Base-by-base conservation (phyloP, 2,329 filamentous ascomycete species). In the Eutypella sp. region DNA sequence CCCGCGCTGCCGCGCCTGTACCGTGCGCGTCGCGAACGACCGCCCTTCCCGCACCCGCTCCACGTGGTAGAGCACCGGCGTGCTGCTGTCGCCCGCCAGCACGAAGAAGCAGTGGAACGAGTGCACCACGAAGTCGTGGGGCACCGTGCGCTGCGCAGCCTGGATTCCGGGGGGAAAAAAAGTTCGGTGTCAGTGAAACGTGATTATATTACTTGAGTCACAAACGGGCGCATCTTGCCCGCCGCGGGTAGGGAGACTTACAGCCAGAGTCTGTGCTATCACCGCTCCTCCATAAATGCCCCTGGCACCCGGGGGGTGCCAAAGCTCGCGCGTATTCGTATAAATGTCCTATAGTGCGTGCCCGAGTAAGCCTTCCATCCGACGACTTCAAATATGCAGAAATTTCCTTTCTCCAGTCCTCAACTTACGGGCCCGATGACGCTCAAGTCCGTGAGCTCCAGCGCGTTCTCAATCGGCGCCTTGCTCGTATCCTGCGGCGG, bases 41-140 rank as follows among this genome's bases (percentile, higher is more conserved):
- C 85, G 83, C 8, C 93, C 93, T 63, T 95, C 89, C 45, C 93
- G 85, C 40, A 99, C 89, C 43, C 88, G 81, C 72, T 97, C 93
- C 40, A 99, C 93, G 63, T 96, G 89, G 72, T 96, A 97, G 51
- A 96, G 77, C 54, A 97, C 87, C 25, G 93, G 92, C 16, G 93
- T 85, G 49, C 86, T 81, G 11, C 82, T 77, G 61, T 92, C 87
- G 23, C 93, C 93, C 4, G 92, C 91, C 2, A 97, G 82, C 27
- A 99, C 84, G 67, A 99, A 99, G 74, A 97, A 99, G 79, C 93
- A 97, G 77, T 99, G 93, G 87, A 95, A 96, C 62, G 86, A 92
- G 74, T 99, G 93, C 41, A 93, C 82, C 48, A 84, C 79, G 68
- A 96, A 96, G 63, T 87, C 76, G 22, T 74, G 66, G 0, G 86